phyloP scores from a whole-genome alignment of 208 protist genomes.

The Trypanosoma grayi region DNA sequence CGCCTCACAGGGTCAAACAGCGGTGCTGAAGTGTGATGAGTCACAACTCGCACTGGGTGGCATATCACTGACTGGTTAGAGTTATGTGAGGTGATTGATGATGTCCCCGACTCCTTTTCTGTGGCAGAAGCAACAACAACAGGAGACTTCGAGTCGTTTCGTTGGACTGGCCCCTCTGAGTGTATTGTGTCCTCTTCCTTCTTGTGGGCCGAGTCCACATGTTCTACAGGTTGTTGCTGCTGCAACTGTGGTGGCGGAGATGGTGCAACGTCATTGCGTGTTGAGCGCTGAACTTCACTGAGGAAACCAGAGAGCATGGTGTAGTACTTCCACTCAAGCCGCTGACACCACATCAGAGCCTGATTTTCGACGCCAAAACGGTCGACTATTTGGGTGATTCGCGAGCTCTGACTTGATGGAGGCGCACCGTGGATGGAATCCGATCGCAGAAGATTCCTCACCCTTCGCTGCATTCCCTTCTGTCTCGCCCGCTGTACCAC shows the following conservation, averaged over 20 bases:
- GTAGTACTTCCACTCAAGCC: conserved; percentile 19
- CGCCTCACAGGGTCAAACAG: not conserved
- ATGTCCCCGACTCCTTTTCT: not conserved
- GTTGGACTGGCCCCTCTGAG: not conserved
- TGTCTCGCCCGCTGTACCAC: conserved; percentile 1
- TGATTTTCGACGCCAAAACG: conserved; percentile 15
- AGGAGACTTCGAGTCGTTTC: not conserved
- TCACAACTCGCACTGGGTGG: not conserved
- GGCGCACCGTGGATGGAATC: not conserved
- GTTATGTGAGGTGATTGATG: not conserved
- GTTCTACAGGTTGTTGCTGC: not conserved
- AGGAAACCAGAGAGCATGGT: not conserved
- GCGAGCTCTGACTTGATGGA: not conserved
- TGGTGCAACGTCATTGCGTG: not conserved
- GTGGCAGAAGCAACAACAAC: not conserved
- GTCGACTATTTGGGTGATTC: not conserved
- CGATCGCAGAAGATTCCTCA: not conserved
- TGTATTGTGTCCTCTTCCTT: not conserved
- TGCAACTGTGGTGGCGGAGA: not conserved
- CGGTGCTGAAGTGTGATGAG: not conserved
- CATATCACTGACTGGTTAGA: not conserved
- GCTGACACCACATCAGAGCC: conserved; percentile 17
- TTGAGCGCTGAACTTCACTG: not conserved
- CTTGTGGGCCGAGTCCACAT: not conserved
- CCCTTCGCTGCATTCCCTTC: conserved; percentile 6